Percentiles rank a stretch among this genome's conserved stretches.
phyloP scores from a whole-genome alignment of 2,329 filamentous ascomycete species.

The Colletotrichum truncatum region DNA sequence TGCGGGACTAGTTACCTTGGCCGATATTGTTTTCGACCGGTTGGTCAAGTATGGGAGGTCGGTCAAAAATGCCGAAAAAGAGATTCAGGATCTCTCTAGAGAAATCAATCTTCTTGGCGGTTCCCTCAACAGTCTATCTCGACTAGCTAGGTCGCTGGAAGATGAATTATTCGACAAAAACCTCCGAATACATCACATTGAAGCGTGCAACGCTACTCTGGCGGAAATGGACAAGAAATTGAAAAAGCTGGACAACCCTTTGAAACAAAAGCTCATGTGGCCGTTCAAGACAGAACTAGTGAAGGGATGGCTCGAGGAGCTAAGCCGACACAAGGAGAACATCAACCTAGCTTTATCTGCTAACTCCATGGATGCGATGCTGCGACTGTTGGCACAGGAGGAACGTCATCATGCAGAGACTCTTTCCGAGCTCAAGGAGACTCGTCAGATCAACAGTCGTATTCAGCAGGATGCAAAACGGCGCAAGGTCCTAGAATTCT shows the following conservation, averaged over 20 bases:
- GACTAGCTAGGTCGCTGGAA: background rate
- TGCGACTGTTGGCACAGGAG: background rate
- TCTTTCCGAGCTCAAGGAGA: background rate
- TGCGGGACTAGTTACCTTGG: background rate
- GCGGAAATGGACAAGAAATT: background rate
- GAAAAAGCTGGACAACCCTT: background rate
- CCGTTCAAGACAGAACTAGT: background rate
- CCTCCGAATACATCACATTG: conserved; percentile 7
- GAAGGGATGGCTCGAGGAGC: background rate
- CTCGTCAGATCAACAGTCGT: background rate
- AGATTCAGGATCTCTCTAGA: background rate
- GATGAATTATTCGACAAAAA: background rate
- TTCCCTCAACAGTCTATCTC: background rate
- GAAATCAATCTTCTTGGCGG: background rate
- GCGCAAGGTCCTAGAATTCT: background rate
- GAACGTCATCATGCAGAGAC: fast-evolving
- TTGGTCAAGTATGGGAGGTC: background rate
- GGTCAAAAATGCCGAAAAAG: background rate
- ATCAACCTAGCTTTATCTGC: background rate
- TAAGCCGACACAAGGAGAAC: background rate
- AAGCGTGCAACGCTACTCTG: background rate
- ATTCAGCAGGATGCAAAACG: background rate
- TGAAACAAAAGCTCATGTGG: background rate
- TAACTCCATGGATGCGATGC: background rate
- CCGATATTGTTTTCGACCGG: background rate